Base-by-base conservation (phyloP, 1,284 basidiomycete species). In the Ceratobasidium papillatum region DNA sequence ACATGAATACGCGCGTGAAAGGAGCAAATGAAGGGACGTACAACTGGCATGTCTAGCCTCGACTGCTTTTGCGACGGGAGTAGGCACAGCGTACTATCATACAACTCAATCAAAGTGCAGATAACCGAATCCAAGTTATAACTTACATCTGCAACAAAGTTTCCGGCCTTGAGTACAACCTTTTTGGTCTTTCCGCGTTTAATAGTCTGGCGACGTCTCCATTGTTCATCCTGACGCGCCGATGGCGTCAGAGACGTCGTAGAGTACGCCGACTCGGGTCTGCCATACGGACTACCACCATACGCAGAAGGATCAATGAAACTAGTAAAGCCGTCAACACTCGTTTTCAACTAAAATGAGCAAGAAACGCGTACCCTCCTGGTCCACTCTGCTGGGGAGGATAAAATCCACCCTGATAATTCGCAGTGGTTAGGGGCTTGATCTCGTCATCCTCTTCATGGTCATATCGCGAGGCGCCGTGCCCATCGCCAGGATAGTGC, bases 131-230 rank as follows among this genome's bases (percentile, higher is more conserved):
- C 22, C 3, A 49, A 64, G 11, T 34, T 8, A 14, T 30, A 41
- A 34, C 69, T 25, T 27, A 72, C 69, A 17, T 97, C 95, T 52
- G 90, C 87, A 80, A 97, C 92, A 84, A 95, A 97, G 80, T 97
- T 94, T 75, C 95, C 95, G 69, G 94, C 87, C 1, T 94, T 96
- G 77, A 99, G 90, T 82, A 95, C 94, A 84, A 99, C 92, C 81
- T 93, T 94, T 78, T 94, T 93, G n/a, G 94, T 95, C 17, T 94
- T 92, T 78, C 94, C 94, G 74, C 94, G 92, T 81, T 93, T 94
- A 83, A 95, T 94, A n/a, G 93, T 95, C 82, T 96, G 94, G 66
- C 94, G 90, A 73, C 92, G 89, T 79, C 92, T 86, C 93, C 93
- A 76, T 47, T 74, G 76, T 9, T 74, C 77, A 27, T 77, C 63